These are phyloP conservation scores for Claviceps sorghi DNA, from an alignment of 2,329 filamentous ascomycete species.

Conservation along the genomic window DNA sequence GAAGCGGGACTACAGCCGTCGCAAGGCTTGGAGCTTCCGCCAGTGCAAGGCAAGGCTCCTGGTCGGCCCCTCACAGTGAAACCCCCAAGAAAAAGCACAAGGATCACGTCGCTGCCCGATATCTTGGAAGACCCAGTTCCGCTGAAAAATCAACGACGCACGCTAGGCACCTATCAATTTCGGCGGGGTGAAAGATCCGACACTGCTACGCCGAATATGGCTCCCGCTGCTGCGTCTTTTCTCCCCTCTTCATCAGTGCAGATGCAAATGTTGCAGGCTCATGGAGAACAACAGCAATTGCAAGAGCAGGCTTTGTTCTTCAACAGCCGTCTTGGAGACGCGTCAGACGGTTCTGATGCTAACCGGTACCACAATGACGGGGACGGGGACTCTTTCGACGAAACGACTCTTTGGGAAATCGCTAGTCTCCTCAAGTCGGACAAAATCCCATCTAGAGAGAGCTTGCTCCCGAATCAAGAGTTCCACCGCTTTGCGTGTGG, in stretches of 20 bases:
- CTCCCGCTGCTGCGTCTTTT: constrained; percentile 5
- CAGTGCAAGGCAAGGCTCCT: constrained; percentile 10
- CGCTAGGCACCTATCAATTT: constrained; percentile 50
- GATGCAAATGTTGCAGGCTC: constrained; percentile 4
- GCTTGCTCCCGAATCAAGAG: constrained; percentile 28
- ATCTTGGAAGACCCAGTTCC: constrained; percentile 48
- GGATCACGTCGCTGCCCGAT: constrained; percentile 46
- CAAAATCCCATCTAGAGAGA: constrained; percentile 36
- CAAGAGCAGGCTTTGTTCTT: constrained; percentile 36
- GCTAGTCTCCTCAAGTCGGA: constrained; percentile 41
- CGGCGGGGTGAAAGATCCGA: constrained; percentile 52
- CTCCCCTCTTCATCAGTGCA: constrained; percentile 4
- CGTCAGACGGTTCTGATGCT: constrained; percentile 11
- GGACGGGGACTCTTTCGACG: constrained; percentile 35
- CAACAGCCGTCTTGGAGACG: constrained; percentile 37
- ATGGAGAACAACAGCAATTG: constrained; percentile 21
- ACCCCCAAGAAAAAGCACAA: constrained; percentile 39
- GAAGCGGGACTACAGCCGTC: too few relatives aligned
- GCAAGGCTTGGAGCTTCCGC: too few relatives aligned
- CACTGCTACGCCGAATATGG: constrained; percentile 35
- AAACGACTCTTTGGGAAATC: constrained; percentile 50
- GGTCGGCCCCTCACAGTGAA: constrained; percentile 34
- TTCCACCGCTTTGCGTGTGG: neutral
- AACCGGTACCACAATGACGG: constrained; percentile 19
- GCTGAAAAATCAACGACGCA: constrained; percentile 41